Conservation (phyloP, 345 rosid genomes). For the Eucalyptus sp. region DNA sequence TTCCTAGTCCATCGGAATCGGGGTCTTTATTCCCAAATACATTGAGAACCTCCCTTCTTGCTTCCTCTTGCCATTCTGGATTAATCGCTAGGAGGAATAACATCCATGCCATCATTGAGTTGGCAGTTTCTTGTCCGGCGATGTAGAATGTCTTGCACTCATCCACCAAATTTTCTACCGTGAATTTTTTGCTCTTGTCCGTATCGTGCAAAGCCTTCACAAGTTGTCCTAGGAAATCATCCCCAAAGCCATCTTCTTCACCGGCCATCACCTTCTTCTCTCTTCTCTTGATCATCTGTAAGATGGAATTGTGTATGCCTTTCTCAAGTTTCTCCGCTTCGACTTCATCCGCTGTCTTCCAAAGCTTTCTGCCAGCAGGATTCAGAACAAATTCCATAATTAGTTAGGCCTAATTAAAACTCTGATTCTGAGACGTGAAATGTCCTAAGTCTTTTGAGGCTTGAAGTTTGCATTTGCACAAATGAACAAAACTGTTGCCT, state of each 20-base stretch:
- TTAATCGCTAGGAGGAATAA: slow-evolving; percentile 19
- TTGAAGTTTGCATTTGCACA: not conserved
- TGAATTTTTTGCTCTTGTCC: slow-evolving; percentile 2
- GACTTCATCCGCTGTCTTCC: slow-evolving; percentile 11
- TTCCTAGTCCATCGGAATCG: slow-evolving; percentile 6
- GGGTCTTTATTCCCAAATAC: slow-evolving; percentile 18
- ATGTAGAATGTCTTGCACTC: slow-evolving; percentile 36
- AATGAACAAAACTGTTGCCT: not conserved
- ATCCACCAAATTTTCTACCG: slow-evolving; percentile 10
- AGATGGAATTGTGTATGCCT: not conserved
- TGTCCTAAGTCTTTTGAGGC: not conserved
- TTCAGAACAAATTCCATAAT: not conserved
- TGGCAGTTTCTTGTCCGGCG: slow-evolving; percentile 24
- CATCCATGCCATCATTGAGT: slow-evolving; percentile 20
- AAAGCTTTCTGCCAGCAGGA: slow-evolving; percentile 3
- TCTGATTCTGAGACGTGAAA: not conserved
- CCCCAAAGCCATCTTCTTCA: not conserved
- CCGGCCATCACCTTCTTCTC: not conserved
- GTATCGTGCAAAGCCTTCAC: slow-evolving; percentile 3
- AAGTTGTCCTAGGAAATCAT: slow-evolving; percentile 22
- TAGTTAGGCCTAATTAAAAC: not conserved
- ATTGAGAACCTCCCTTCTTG: slow-evolving; percentile 14
- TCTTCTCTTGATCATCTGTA: slow-evolving; percentile 4
- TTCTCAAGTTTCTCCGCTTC: slow-evolving; percentile 1
- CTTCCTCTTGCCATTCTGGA: slow-evolving; percentile 32